Evolutionary conservation across 306 rosid genomes (phyloP), one percentile per base, ranked within the genome.

Genomic region (Prunus davidiana): DNA sequence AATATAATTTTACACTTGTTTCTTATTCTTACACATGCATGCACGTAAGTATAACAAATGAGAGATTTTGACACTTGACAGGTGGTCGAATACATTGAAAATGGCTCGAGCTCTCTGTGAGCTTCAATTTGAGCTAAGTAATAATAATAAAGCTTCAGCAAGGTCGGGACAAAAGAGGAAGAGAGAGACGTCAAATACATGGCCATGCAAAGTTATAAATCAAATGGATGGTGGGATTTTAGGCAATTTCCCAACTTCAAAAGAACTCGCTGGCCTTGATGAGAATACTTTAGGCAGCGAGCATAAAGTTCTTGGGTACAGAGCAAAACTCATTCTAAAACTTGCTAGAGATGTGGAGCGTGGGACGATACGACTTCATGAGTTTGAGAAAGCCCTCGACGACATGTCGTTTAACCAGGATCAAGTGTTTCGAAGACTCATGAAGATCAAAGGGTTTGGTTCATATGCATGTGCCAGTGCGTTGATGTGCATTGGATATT

Each of bases 231-330:
- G 11, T 1, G 18, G 24, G 15, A 5, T 56, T 10, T 4, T 69
- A 7, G 86, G 83, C 8, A 83, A 79, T 30, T 83, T 83, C 28
- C 86, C 86, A 20, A 83, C 3, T 24, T 69, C 83, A 2, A 20
- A 4, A 49, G 86, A 83, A 64, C 19, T 82, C 6, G 78, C 67
- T 3, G 27, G 27, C 25, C 28, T 76, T 52, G 52, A 71, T 5
- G 18, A 51, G 58, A 3, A 5, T 2, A 24, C 22, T 41, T 58
- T 82, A 28, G 0, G 22, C 49, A 49, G 57, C 3, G 20, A 32
- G 1, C 2, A 10, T 8, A n/a, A 25, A 0, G 22, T 52, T 51
- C 27, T 83, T n/a, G 84, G 84, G 24, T 79, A 79, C 12, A 43
- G 87, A 67, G 87, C 81, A 3, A 6, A 1, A 12, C 13, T 13